Conservation (phyloP, 83 land plant genomes). For the Diphasiastrum complanatum region DNA sequence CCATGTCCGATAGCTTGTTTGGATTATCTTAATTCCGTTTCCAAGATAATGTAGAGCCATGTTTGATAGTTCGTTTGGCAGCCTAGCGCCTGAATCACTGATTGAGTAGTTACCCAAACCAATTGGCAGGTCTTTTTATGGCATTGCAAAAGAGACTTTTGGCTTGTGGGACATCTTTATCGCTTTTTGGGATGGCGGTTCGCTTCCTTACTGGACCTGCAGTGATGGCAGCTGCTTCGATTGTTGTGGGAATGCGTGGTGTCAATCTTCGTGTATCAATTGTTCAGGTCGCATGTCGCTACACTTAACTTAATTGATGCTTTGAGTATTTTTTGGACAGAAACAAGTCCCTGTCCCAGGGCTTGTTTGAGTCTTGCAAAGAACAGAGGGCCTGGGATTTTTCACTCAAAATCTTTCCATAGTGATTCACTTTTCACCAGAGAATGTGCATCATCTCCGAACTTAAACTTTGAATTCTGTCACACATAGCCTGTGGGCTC, state of each 20-base stretch:
- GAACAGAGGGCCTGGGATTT: no score
- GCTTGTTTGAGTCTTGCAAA: no score
- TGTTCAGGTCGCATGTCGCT: constrained; percentile 37
- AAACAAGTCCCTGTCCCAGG: no score
- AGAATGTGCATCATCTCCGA: no score
- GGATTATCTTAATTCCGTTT: no score
- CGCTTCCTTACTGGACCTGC: constrained; percentile 45
- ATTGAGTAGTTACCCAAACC: neutral
- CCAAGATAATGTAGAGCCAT: neutral
- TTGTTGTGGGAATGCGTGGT: constrained; percentile 28
- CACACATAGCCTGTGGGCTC: no score
- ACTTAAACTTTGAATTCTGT: no score
- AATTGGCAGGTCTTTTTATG: constrained; percentile 47
- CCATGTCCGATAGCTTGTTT: no score
- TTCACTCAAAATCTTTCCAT: no score
- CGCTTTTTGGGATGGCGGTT: constrained; percentile 33
- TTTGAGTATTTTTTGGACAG: no score
- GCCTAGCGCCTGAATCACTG: neutral
- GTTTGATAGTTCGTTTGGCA: neutral
- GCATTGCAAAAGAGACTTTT: constrained; percentile 39
- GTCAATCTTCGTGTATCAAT: constrained; percentile 30
- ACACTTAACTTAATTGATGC: no score
- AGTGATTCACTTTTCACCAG: no score
- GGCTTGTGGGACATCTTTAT: constrained; percentile 40
- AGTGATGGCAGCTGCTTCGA: constrained; percentile 40